Base-by-base conservation (phyloP, 306 rosid species). In the Dryas octopetala region DNA sequence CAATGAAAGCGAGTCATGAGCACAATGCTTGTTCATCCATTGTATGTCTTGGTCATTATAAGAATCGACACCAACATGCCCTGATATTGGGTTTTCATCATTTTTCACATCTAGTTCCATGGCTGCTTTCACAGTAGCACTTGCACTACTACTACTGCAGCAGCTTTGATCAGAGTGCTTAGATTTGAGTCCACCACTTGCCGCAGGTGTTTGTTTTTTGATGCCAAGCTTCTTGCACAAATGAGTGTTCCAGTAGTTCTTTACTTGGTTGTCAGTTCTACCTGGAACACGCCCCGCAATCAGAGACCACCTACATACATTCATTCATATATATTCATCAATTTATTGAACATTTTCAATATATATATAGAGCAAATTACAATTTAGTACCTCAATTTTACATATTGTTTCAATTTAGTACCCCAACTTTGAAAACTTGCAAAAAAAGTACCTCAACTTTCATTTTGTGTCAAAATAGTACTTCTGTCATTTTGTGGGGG, bases 241-340 rank as follows among this genome's bases (percentile, higher is more conserved):
- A 63, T 57, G 83, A 49, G 71, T 47, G 66, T 78, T 74, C 86
- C 86, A 82, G 68, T 82, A 71, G 60, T 82, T 74, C 80, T 74
- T 82, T 0, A 82, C 73, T 55, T 78, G 80, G 38, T 74, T 82
- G 66, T 78, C 86, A 16, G 83, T 82, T 70, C 86, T 75, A 40
- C 86, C 85, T 7, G 86, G 86, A 13, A 82, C 68, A 23, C 86
- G 45, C 1, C 80, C 83, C 8, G 86, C 80, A 53, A 78, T 82
- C 44, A 82, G 58, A 5, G 86, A 62, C 86, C 86, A 82, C 77
- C 86, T 82, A 19, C 50, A 51, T 41, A n/a, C 15, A 32, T 32
- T 32, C 38, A 32, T 32, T 32, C 38, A 32, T 32, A 32, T 32
- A 1, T 32, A 32, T 32, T 32, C 38, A 32, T 32, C 38, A 1